These are phyloP conservation scores for Chimonanthus salicifolius DNA, from an alignment of 164 flowering plant genomes.

Conservation along the genomic window DNA sequence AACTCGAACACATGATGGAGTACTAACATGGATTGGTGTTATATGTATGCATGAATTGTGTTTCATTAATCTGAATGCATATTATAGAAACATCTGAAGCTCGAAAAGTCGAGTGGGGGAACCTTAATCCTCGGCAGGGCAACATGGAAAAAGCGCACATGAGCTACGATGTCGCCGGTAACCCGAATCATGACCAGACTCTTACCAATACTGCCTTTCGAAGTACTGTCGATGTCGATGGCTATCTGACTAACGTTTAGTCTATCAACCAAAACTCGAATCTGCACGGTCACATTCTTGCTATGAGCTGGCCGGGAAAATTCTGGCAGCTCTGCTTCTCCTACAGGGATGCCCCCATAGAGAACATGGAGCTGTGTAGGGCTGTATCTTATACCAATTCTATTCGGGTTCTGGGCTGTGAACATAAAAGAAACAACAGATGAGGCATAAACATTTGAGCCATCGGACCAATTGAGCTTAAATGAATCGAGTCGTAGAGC, in stretches of 20 bases:
- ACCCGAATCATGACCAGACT: conserved; percentile 19
- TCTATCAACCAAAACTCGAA: conserved; percentile 17
- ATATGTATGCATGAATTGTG: no score
- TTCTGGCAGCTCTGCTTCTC: conserved; percentile 27
- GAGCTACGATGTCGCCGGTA: conserved; percentile 34
- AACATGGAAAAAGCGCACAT: conserved; percentile 18
- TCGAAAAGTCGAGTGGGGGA: no score
- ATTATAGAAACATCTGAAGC: no score
- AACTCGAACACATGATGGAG: no score
- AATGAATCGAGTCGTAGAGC: conserved; percentile 27
- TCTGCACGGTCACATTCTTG: conserved; percentile 30
- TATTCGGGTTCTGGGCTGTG: conserved; percentile 42
- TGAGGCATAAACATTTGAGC: conserved; percentile 24
- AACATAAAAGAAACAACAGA: conserved; percentile 27
- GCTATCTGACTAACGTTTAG: conserved; percentile 23
- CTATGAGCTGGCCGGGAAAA: conserved; percentile 48
- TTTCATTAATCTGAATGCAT: no score
- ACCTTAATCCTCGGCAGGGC: conserved; percentile 44
- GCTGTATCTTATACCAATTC: conserved; percentile 31
- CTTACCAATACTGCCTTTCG: not conserved
- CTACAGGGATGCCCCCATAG: conserved; percentile 27
- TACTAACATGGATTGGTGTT: no score
- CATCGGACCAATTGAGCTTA: conserved; percentile 16
- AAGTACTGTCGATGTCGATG: not conserved
- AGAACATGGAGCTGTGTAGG: conserved; percentile 27